Evolutionary conservation across 306 rosid genomes (phyloP).

Genomic region (Inga laurina): DNA sequence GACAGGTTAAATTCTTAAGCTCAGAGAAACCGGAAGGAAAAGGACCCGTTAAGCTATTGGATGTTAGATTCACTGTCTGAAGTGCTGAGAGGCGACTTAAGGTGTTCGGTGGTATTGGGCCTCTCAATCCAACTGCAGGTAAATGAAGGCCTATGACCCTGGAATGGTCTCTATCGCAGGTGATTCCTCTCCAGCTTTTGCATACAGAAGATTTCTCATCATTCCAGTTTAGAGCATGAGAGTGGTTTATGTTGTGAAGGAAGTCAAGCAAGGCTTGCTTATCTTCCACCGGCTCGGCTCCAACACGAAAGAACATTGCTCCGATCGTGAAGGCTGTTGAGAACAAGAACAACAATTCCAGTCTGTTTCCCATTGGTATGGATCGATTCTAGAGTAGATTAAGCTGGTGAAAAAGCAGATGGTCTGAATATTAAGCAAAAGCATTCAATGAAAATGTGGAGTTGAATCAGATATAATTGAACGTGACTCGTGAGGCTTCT

Average conservation of each 20-base stretch:
- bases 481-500: background rate
- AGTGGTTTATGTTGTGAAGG: constrained; percentile 55
- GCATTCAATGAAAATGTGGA: constrained; percentile 9
- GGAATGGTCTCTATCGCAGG: constrained; percentile 57
- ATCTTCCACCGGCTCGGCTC: constrained; percentile 62
- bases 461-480: constrained; percentile 21
- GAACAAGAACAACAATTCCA: constrained; percentile 36
- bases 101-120: constrained; percentile 73
- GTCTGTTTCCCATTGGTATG: constrained; percentile 46
- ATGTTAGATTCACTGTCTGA: constrained; percentile 58
- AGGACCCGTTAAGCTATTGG: constrained; percentile 61
- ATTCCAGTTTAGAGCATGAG: constrained; percentile 59
- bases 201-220: constrained; percentile 57
- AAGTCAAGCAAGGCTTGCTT: constrained; percentile 80
- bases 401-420: constrained; percentile 22
- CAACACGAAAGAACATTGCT: constrained; percentile 35
- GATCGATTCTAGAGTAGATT: constrained; percentile 34
- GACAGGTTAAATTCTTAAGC: constrained; percentile 50
- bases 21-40: constrained; percentile 66
- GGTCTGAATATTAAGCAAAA: constrained; percentile 22
- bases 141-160: constrained; percentile 57
- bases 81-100: constrained; percentile 62
- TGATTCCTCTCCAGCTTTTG: constrained; percentile 67
- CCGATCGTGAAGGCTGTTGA: constrained; percentile 36
- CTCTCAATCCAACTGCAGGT: constrained; percentile 60